Evolutionary conservation across 2,329 filamentous ascomycete species (phyloP).

Genomic region (Catunica adiposa): DNA sequence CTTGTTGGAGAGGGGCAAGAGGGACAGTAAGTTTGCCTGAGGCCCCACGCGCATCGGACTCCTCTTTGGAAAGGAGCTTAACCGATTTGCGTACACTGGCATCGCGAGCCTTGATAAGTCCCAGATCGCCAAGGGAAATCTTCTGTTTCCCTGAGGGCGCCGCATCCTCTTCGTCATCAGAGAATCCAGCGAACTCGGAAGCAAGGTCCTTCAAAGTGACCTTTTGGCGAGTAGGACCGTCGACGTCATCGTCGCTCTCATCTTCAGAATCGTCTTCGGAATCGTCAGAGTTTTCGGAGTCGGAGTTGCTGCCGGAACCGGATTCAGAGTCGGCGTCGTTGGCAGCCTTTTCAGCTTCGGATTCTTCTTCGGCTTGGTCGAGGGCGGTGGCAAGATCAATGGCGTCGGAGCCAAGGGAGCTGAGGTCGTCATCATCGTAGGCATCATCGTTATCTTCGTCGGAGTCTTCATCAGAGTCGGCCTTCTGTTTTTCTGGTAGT

Average conservation of each 20-base stretch:
- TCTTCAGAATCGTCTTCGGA: constrained; percentile 23
- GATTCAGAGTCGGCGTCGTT: constrained; percentile 28
- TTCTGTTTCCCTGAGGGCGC: constrained; percentile 39
- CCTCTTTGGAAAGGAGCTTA: constrained; percentile 53
- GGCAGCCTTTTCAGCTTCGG: constrained; percentile 30
- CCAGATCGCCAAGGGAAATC: constrained; percentile 59
- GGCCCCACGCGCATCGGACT: constrained; percentile 32
- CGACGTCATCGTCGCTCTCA: constrained; percentile 35
- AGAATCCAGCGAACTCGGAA: constrained; percentile 49
- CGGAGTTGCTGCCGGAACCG: constrained; percentile 25
- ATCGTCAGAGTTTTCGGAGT: constrained; percentile 25
- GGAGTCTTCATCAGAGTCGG: constrained; percentile 41
- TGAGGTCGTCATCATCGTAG: constrained; percentile 35
- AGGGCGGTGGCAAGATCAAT: constrained; percentile 42
- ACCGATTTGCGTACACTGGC: constrained; percentile 61
- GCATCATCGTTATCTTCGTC: constrained; percentile 28
- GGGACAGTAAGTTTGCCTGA: constrained; percentile 61
- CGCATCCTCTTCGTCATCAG: constrained; percentile 32
- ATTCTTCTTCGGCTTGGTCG: constrained; percentile 34
- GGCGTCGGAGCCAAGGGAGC: constrained; percentile 41
- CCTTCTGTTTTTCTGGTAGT: constrained; percentile 13
- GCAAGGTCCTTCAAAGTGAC: constrained; percentile 41
- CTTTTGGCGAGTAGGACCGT: constrained; percentile 36
- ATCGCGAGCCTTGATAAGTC: constrained; percentile 54
- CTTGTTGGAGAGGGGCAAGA: constrained; percentile 71